phyloP scores from a whole-genome alignment of 805 yeast species.

The Pichia ethanolica region DNA sequence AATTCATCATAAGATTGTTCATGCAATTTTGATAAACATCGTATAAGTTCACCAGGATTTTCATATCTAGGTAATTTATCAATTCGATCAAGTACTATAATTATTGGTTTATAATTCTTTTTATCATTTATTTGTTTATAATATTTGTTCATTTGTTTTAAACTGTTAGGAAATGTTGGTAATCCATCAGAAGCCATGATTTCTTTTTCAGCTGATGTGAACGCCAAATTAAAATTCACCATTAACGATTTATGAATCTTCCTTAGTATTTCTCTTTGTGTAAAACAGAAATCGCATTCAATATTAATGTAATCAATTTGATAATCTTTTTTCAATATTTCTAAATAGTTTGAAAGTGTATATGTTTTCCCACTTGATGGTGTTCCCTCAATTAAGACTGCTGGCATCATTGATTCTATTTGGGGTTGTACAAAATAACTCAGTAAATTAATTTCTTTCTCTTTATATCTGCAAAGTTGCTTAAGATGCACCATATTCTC shows the following conservation, averaged over 20 bases:
- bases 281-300: constrained; percentile 39
- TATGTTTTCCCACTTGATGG: constrained; percentile 42
- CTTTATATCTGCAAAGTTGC: constrained; percentile 21
- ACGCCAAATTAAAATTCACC: constrained; percentile 5
- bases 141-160: constrained; percentile 29
- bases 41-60: constrained; percentile 31
- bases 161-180: constrained; percentile 32
- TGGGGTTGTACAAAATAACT: constrained; percentile 29
- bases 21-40: constrained; percentile 35
- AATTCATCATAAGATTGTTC: constrained; percentile 30
- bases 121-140: not conserved
- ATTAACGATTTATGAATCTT: constrained; percentile 26
- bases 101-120: constrained; percentile 26
- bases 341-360: constrained; percentile 29
- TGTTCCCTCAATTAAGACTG: constrained; percentile 41
- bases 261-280: constrained; percentile 35
- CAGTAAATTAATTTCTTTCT: constrained; percentile 30
- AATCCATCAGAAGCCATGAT: constrained; percentile 32
- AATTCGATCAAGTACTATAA: constrained; percentile 40
- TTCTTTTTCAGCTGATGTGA: constrained; percentile 2
- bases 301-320: constrained; percentile 27
- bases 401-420: constrained; percentile 25
- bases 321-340: constrained; percentile 12
- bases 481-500: not conserved
- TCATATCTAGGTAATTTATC: constrained; percentile 32